Base-by-base conservation (phyloP, 2,329 filamentous ascomycete species). In the Ophiostoma himal-ulmi region DNA sequence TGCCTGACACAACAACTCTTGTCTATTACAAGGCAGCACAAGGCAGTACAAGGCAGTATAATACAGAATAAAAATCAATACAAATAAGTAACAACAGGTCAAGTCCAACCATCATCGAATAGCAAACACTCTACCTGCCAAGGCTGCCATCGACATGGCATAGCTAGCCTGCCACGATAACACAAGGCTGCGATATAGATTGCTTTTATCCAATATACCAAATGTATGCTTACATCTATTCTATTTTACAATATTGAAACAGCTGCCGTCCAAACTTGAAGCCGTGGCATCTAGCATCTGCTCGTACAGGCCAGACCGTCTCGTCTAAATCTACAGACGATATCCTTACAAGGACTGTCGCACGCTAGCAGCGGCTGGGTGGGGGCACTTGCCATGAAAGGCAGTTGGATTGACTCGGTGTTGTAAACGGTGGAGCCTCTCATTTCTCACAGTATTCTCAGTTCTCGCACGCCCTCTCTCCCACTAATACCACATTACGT, bases 351-450 rank as follows among this genome's bases (percentile, higher is more conserved):
- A 48, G 3, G 7, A 20, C 26, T 36, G 14, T 60, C 17, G 2
- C 13, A 36, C 70, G 64, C 70, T 66, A 69, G 44, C 52, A 68
- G 5, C 67, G 37, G 67, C 44, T 48, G 17, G 41, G 44, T 48
- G 44, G 68, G 62, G 36, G 26, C 54, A 64, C 68, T 71, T 71
- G 52, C 68, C 70, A 41, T 37, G 70, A 71, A 68, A 41, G 68
- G 70, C 67, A 71, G 67, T 41, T 69, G 57, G 57, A 17, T 60
- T 62, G 57, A 30, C 13, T 52, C 14, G 52, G 30, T 22, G 52
- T n/a, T 57, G 52, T 57, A 57, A 26, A 57, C 52, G 52, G 52
- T 57, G 52, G 52, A 8, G 52, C n/a, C 5, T 48, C 44, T 48
- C 44, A 13, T 20, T 48, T 48, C 14, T 48, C 20, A 11, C 14